Conservation (phyloP, 495 filamentous ascomycete species). For the Mycothermus thermophilus region DNA sequence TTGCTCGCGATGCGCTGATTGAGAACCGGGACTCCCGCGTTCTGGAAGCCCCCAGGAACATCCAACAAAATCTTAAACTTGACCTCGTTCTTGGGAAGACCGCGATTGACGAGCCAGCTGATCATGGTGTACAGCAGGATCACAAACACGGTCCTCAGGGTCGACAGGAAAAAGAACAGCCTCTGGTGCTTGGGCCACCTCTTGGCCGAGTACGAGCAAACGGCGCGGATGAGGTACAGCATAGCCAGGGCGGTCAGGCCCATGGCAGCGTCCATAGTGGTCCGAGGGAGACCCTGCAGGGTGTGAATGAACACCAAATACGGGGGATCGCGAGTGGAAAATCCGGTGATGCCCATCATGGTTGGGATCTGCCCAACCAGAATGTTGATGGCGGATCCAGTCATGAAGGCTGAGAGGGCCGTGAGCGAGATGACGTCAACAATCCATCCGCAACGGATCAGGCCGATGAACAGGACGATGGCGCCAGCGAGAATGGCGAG, state of each 20-base stretch:
- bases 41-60: slow-evolving; percentile 74
- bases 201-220: slow-evolving; percentile 52
- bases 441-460: slow-evolving; percentile 74
- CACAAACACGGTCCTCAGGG: slow-evolving; percentile 79
- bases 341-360: slow-evolving; percentile 70
- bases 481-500: slow-evolving; percentile 67
- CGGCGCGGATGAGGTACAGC: slow-evolving; percentile 68
- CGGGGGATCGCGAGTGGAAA: slow-evolving; percentile 63
- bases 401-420: slow-evolving; percentile 95
- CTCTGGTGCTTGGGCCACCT: slow-evolving; percentile 58
- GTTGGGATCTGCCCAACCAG: slow-evolving; percentile 71
- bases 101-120: slow-evolving; percentile 66
- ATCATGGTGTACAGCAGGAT: slow-evolving; percentile 90
- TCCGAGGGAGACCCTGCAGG: slow-evolving; percentile 55
- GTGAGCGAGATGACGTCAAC: slow-evolving; percentile 91
- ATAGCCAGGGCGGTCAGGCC: slow-evolving; percentile 69
- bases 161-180: slow-evolving; percentile 77
- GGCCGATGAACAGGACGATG: slow-evolving; percentile 71
- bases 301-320: slow-evolving; percentile 82
- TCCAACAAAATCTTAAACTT: slow-evolving; percentile 54
- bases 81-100: slow-evolving; percentile 31
- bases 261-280: slow-evolving; percentile 72
- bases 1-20: slow-evolving; percentile 26
- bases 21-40: slow-evolving; percentile 64
- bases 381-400: slow-evolving; percentile 88